Conservation (phyloP, 2,329 filamentous ascomycete species). For the Sporothrix mexicana region DNA sequence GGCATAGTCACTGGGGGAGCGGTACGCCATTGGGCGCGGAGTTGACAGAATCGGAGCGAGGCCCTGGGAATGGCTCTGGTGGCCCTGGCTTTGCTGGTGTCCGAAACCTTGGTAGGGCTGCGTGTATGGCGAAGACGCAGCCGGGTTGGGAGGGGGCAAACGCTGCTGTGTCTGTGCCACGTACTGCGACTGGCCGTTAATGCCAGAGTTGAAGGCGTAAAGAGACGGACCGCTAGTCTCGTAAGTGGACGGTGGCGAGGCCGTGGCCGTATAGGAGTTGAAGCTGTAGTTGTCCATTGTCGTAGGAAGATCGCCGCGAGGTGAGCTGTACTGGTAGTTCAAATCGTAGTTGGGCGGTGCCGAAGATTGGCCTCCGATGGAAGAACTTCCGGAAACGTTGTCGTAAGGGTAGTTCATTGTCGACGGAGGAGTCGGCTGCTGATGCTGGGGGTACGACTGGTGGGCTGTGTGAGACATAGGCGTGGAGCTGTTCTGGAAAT, state of each 20-base stretch:
- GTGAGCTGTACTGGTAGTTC: background rate
- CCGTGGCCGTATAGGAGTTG: background rate
- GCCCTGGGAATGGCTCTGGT: background rate
- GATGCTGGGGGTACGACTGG: background rate
- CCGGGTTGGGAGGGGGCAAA: conserved; percentile 4
- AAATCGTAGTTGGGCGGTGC: background rate
- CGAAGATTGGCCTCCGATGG: background rate
- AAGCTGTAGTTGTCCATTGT: conserved; percentile 14
- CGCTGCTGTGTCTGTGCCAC: background rate
- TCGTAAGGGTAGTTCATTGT: background rate
- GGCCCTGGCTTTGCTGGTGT: background rate
- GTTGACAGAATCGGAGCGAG: background rate
- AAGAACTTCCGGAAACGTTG: background rate
- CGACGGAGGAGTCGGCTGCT: conserved; percentile 14
- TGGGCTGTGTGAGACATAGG: conserved; percentile 6
- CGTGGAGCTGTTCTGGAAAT: background rate
- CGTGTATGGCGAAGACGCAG: background rate
- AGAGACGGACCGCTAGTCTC: too few species aligned
- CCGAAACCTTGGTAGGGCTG: background rate
- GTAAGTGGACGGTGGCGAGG: background rate
- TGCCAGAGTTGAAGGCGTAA: background rate
- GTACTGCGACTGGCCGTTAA: background rate
- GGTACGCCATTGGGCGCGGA: background rate
- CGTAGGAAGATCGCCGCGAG: background rate
- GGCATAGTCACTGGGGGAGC: background rate